These are phyloP conservation scores for Aureobasidium musti DNA, from an alignment of 2,329 filamentous ascomycete species.

Conservation along the genomic window DNA sequence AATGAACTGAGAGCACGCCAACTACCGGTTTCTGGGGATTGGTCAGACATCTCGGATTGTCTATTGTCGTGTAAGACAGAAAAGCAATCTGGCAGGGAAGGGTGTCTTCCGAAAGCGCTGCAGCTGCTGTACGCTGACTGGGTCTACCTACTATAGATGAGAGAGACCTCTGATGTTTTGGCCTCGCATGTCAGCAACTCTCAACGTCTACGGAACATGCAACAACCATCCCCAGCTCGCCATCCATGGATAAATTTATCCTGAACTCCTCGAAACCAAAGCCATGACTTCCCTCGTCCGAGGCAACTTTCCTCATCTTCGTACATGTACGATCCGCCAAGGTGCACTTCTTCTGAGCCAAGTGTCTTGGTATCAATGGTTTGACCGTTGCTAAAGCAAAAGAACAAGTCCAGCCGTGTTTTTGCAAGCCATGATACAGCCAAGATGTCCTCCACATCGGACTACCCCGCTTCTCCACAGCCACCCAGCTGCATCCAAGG, in stretches of 20 bases:
- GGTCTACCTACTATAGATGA: too few species aligned
- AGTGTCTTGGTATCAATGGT: conserved; percentile 25
- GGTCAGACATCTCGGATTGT: neutral
- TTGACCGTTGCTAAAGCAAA: neutral
- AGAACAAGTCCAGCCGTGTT: conserved; percentile 17
- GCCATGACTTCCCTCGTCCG: neutral
- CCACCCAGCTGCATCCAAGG: neutral
- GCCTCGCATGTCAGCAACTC: neutral
- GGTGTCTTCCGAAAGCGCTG: neutral
- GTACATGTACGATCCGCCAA: conserved; percentile 1
- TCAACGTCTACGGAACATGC: neutral
- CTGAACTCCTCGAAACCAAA: too few species aligned
- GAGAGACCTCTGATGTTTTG: neutral
- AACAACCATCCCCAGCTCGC: neutral
- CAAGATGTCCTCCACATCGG: conserved; percentile 13
- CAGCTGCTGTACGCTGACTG: neutral
- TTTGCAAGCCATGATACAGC: neutral
- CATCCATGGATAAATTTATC: too few species aligned
- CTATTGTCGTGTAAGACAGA: neutral
- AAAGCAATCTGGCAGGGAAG: neutral
- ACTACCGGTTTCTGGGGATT: neutral
- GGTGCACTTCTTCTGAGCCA: neutral
- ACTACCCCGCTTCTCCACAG: conserved; percentile 20
- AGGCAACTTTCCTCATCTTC: conserved; percentile 6
- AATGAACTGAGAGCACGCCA: conserved; percentile 7